phyloP scores from a whole-genome alignment of 148 eudicot genomes.

The Bassia scoparia region DNA sequence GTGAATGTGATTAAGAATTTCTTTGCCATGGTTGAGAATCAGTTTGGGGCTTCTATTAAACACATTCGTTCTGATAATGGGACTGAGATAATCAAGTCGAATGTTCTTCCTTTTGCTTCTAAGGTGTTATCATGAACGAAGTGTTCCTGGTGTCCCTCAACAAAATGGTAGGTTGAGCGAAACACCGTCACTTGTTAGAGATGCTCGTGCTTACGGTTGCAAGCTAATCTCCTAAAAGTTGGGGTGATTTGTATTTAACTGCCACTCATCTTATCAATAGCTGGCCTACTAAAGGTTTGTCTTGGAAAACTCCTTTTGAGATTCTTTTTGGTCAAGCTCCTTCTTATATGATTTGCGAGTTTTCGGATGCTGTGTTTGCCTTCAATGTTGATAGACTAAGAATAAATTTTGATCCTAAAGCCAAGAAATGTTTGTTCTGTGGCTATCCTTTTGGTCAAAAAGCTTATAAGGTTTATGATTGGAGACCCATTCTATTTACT shows the following conservation, averaged over 20 bases:
- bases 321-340: neutral
- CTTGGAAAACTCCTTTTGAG: neutral
- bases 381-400: neutral
- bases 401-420: neutral
- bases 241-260: neutral
- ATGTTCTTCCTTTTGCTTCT: neutral
- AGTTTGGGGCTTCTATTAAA: neutral
- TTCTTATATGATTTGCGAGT: neutral
- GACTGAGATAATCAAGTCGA: neutral
- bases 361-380: too few relatives aligned
- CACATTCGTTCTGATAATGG: neutral
- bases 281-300: neutral
- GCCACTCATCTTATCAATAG: neutral
- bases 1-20: neutral
- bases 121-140: neutral
- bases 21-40: neutral
- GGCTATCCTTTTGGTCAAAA: neutral
- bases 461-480: neutral
- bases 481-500: neutral
- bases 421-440: neutral
- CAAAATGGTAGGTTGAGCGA: slow-evolving; percentile 6
- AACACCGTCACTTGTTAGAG: neutral
- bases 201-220: neutral
- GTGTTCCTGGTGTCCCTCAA: neutral
- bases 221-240: neutral